A percentile compares a stretch with the other conserved stretches of the same genome.
phyloP scores from a whole-genome alignment of 768 basidiomycete species.

The Rhodotorula taiwanensis region DNA sequence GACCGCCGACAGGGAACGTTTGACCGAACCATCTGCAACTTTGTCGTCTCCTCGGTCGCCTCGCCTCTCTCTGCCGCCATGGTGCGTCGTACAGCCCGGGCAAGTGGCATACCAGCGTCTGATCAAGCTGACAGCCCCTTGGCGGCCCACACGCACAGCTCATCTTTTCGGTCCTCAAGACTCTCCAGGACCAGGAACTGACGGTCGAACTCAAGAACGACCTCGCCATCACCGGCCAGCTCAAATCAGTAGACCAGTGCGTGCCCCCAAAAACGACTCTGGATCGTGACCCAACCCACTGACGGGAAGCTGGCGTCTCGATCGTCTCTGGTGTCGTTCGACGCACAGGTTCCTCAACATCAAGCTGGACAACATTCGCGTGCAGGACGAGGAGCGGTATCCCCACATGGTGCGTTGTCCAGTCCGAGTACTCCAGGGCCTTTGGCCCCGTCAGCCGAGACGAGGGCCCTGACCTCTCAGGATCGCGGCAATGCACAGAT shows the following conservation, averaged over 20 bases:
- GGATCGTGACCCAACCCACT: neutral
- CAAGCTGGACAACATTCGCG: slow-evolving; percentile 84
- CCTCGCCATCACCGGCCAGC: slow-evolving; percentile 84
- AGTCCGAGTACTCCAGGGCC: no score
- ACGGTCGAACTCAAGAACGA: slow-evolving; percentile 81
- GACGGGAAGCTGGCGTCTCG: neutral
- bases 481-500: no score
- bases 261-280: slow-evolving; percentile 45
- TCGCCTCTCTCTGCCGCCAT: neutral
- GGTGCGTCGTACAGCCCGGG: neutral
- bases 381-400: slow-evolving; percentile 83
- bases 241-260: slow-evolving; percentile 98
- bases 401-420: slow-evolving; percentile 75
- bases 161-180: slow-evolving; percentile 98
- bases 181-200: slow-evolving; percentile 88
- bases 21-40: no score
- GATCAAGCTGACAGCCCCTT: neutral
- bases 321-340: slow-evolving; percentile 8
- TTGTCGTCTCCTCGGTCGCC: no score
- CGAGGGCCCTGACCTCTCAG: no score
- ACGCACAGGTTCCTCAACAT: slow-evolving; percentile 79
- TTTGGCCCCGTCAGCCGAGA: no score
- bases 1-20: no score
- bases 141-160: slow-evolving; percentile 51
- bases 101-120: neutral